Evolutionary conservation across 2,329 filamentous ascomycete species (phyloP).

Genomic region (Reticulascus tulasneorum): DNA sequence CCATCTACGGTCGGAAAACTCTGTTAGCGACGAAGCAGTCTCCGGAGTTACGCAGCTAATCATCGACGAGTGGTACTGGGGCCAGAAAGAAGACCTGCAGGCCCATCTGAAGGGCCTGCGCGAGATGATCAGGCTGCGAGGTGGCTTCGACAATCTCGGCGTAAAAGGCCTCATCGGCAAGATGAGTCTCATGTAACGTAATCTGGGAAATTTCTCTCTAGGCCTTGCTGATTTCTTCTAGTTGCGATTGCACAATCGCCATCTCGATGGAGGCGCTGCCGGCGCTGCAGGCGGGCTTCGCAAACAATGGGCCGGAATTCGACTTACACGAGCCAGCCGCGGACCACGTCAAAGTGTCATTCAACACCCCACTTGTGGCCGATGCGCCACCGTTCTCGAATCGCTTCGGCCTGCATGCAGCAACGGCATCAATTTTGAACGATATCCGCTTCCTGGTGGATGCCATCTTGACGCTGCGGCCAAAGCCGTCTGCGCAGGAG

Average conservation of each 20-base stretch:
- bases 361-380: too few relatives aligned
- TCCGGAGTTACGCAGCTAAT: conserved; percentile 45
- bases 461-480: too few relatives aligned
- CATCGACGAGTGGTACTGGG: conserved; percentile 53
- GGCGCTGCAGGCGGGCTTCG: conserved; percentile 40
- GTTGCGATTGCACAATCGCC: conserved; percentile 39
- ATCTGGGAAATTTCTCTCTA: too few relatives aligned
- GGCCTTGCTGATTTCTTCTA: too few relatives aligned
- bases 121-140: conserved; percentile 44
- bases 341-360: too few relatives aligned
- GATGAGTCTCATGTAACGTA: conserved; percentile 46
- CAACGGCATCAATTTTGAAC: conserved; percentile 47
- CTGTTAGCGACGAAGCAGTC: conserved; percentile 42
- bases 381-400: too few relatives aligned
- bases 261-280: conserved; percentile 33
- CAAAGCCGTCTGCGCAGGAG: too few relatives aligned
- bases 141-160: conserved; percentile 41
- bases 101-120: conserved; percentile 43
- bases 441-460: conserved; percentile 44
- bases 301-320: too few relatives aligned
- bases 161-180: conserved; percentile 44
- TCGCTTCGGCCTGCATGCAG: conserved; percentile 37
- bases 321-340: conserved; percentile 37
- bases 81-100: conserved; percentile 37
- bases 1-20: conserved; percentile 32